phyloP scores from a whole-genome alignment of 352 stramenopile species.

The Phytophthora litchii region DNA sequence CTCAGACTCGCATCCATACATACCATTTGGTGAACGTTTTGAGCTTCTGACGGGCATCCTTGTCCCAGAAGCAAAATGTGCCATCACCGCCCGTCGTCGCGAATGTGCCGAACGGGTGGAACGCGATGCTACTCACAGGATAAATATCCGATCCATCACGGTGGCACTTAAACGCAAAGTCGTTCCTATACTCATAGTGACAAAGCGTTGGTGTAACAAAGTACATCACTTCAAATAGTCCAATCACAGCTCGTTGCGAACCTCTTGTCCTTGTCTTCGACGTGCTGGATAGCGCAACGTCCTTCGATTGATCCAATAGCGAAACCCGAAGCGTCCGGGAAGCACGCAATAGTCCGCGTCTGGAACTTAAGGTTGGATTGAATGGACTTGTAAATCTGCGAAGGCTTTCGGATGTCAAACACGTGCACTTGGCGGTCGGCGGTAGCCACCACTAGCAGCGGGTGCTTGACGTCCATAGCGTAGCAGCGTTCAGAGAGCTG shows the following conservation, averaged over 20 bases:
- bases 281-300: slow-evolving; percentile 90
- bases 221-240: not conserved
- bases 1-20: not conserved
- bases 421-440: slow-evolving; percentile 91
- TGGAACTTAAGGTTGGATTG: slow-evolving; percentile 89
- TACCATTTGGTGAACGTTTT: slow-evolving; percentile 90
- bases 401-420: slow-evolving; percentile 85
- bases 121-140: slow-evolving; percentile 90
- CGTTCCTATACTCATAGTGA: slow-evolving; percentile 43
- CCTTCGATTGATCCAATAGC: slow-evolving; percentile 92
- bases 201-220: slow-evolving; percentile 11
- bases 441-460: slow-evolving; percentile 94
- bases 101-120: slow-evolving; percentile 96
- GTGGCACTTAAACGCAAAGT: slow-evolving; percentile 95
- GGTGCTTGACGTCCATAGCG: slow-evolving; percentile 93
- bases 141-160: slow-evolving; percentile 89
- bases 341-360: slow-evolving; percentile 88
- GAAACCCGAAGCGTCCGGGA: slow-evolving; percentile 90
- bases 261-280: slow-evolving; percentile 83
- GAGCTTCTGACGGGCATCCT: slow-evolving; percentile 96
- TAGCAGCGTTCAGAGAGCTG: slow-evolving; percentile 95
- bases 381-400: slow-evolving; percentile 89
- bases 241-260: slow-evolving; percentile 12
- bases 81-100: slow-evolving; percentile 95
- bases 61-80: slow-evolving; percentile 98